Evolutionary conservation across 176 grass and related monocot genomes (phyloP), one percentile per base, ranked within the genome.

Genomic region (Luzula sylvatica): DNA sequence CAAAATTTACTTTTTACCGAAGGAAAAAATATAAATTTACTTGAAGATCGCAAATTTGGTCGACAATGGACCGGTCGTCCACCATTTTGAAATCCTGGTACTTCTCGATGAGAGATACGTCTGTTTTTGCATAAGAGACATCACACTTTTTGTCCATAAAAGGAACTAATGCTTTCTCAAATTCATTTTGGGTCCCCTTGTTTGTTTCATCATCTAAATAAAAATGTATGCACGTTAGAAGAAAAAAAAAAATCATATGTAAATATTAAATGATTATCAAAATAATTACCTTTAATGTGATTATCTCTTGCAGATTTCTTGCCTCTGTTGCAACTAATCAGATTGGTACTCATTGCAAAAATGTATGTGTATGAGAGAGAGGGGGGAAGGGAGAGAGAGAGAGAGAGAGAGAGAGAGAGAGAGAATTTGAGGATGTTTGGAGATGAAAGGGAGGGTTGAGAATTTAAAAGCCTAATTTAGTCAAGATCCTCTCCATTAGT

Each of bases 11-110:
- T 32, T 32, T 3, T 8, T 4, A 32, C 8, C 5, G 3, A 32
- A 32, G 8, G 29, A 32, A 32, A 32, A 32, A 32, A 32, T 4
- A n/a, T n/a, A 32, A 32, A 8, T 4, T 32, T 32, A 32, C 0
- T 12, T 57, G 29, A 57, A 57, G 54, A 20, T 57, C 15, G 1
- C 20, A 40, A 57, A 57, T 57, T 18, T 57, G 54, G n/a, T 57
- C 54, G 20, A 57, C 11, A 0, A 57, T 4, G 17, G 16, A 57
- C 9, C 2, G 27, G 11, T 38, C 54, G 28, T 57, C 15, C 29
- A 14, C 8, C 3, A 57, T 57, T 8, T 8, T 3, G 38, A 57
- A 57, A 20, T 57, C 54, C 13, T 58, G 29, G 16, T 58, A 58
- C 17, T 41, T 58, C 29, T 15, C 16, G n/a, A 22, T 40, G 15